These are phyloP conservation scores for Xylariaceae sp. DNA, from an alignment of 2,329 filamentous ascomycete species.

Conservation along the genomic window DNA sequence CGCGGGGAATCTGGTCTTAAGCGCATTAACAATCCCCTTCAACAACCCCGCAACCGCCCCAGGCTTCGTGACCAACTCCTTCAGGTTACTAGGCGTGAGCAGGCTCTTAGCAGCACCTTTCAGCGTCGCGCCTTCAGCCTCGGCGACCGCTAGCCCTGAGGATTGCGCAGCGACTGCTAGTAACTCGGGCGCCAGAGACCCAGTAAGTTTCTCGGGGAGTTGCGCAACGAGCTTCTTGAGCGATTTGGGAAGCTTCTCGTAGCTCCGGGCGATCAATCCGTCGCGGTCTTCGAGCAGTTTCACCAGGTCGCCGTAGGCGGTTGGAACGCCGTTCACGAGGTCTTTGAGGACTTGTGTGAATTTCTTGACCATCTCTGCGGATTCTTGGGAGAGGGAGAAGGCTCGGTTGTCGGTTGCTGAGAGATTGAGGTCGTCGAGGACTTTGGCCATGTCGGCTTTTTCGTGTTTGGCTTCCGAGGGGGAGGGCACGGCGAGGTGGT, in stretches of 20 bases:
- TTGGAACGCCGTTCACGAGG: slow-evolving; percentile 86
- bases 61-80: slow-evolving; percentile 79
- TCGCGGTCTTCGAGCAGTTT: slow-evolving; percentile 60
- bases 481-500: slow-evolving; percentile 28
- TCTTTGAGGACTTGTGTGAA: slow-evolving; percentile 94
- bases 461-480: slow-evolving; percentile 49
- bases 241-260: slow-evolving; percentile 69
- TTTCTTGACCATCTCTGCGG: slow-evolving; percentile 72
- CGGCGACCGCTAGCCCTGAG: slow-evolving; percentile 54
- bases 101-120: slow-evolving; percentile 64
- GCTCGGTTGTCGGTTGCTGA: slow-evolving; percentile 81
- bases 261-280: slow-evolving; percentile 56
- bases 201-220: slow-evolving; percentile 78
- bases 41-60: slow-evolving; percentile 83
- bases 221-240: slow-evolving; percentile 84
- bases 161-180: slow-evolving; percentile 76
- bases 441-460: slow-evolving; percentile 69
- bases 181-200: slow-evolving; percentile 74
- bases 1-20: slow-evolving; percentile 85
- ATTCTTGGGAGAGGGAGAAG: slow-evolving; percentile 80
- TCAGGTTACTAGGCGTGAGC: slow-evolving; percentile 68
- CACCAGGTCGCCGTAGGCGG: slow-evolving; percentile 85
- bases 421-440: slow-evolving; percentile 82
- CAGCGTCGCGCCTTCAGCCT: slow-evolving; percentile 37
- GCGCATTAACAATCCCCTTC: slow-evolving; percentile 83